phyloP scores from a whole-genome alignment of 2,329 filamentous ascomycete species.

The Pseudophaeomoniella oleicola region DNA sequence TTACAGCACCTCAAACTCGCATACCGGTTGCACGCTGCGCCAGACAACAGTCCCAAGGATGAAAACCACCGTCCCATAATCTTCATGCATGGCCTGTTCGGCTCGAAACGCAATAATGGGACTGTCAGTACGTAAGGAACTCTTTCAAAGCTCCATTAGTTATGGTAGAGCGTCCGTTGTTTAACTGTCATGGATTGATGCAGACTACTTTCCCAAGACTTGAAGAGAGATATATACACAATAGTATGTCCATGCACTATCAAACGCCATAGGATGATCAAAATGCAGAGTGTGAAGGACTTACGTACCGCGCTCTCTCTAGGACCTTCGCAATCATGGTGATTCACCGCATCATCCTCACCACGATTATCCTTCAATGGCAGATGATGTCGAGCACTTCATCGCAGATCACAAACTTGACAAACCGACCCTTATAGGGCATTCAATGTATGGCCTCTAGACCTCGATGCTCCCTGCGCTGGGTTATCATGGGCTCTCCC shows the following conservation, averaged over 20 bases:
- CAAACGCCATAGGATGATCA: slow-evolving; percentile 2
- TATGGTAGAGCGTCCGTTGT: no score
- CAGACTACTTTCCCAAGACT: slow-evolving; percentile 66
- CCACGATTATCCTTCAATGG: slow-evolving; percentile 74
- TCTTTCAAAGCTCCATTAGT: no score
- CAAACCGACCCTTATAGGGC: slow-evolving; percentile 67
- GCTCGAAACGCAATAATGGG: slow-evolving; percentile 47
- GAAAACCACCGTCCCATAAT: slow-evolving; percentile 49
- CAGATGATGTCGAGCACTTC: slow-evolving; percentile 68
- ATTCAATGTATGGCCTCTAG: slow-evolving; percentile 58
- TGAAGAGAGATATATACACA: slow-evolving; percentile 68
- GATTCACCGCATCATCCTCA: slow-evolving; percentile 62
- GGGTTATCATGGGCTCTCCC: no score
- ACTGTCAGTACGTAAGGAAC: neutral
- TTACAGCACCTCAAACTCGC: neutral
- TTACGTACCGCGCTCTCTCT: slow-evolving; percentile 1
- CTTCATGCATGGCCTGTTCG: slow-evolving; percentile 85
- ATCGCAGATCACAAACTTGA: slow-evolving; percentile 56
- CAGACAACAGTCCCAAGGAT: neutral
- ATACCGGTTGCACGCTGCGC: neutral
- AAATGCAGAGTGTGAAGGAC: neutral
- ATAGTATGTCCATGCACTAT: slow-evolving; percentile 39
- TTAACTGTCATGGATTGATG: no score
- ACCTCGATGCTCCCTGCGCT: neutral
- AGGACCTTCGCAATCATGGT: slow-evolving; percentile 90